phyloP scores from a whole-genome alignment of 139 green algal species.

The Ettlia oleoabundans region DNA sequence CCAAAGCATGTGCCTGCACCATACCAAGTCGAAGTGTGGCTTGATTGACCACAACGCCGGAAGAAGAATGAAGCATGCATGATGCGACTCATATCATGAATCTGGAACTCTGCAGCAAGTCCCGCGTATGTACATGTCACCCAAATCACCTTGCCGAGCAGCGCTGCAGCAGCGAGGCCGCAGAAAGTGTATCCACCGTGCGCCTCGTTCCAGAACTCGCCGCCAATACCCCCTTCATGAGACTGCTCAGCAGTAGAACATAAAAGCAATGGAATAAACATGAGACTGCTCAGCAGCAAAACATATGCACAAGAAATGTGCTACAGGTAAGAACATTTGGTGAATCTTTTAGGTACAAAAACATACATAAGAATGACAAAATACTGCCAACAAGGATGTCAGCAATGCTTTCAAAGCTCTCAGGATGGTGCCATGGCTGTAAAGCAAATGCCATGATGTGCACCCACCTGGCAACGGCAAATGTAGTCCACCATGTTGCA shows the following conservation, averaged over 20 bases:
- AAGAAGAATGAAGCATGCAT: too few species aligned
- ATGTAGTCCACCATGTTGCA: constrained; percentile 74
- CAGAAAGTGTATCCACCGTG: constrained; percentile 99
- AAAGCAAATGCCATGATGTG: not conserved
- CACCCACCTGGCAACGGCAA: constrained; percentile 64
- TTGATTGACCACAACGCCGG: too few species aligned
- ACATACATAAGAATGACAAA: not conserved
- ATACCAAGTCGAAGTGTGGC: too few species aligned
- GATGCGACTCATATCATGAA: too few species aligned
- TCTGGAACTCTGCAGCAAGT: not conserved
- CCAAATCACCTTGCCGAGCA: constrained; percentile 57
- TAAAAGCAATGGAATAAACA: not conserved
- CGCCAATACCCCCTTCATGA: constrained; percentile 92
- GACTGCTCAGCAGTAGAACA: constrained; percentile 59
- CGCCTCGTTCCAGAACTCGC: constrained; percentile 96
- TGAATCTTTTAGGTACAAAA: too few species aligned
- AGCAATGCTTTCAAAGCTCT: too few species aligned
- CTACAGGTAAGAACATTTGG: too few species aligned
- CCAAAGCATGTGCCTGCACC: constrained; percentile 48
- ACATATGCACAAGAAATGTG: too few species aligned
- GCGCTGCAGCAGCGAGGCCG: constrained; percentile 79
- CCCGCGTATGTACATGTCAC: not conserved
- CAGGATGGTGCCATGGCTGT: too few species aligned
- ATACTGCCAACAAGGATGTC: too few species aligned
- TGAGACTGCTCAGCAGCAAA: not conserved